Percentiles rank a stretch among this genome's conserved stretches.
These are phyloP conservation scores for Pichia sp. DNA, from an alignment of 1,139 yeast genomes.

Conservation along the genomic window DNA sequence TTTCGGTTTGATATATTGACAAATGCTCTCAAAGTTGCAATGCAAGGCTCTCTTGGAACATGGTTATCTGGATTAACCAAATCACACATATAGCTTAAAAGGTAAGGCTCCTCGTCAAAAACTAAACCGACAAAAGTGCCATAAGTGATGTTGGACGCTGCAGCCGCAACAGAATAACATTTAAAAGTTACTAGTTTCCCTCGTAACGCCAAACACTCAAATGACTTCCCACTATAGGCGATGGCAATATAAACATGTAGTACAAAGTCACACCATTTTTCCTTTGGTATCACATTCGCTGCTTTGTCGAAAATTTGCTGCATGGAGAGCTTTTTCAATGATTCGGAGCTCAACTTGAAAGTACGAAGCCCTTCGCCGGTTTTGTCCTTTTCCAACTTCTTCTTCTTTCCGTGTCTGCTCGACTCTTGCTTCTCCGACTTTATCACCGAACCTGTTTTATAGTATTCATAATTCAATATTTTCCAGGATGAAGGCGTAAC, in stretches of 20 bases:
- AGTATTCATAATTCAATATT: conserved; percentile 52
- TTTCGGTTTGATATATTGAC: conserved; percentile 68
- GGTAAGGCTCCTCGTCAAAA: conserved; percentile 71
- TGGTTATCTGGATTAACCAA: conserved; percentile 55
- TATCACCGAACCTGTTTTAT: conserved; percentile 29
- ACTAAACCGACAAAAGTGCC: conserved; percentile 60
- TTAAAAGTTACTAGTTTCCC: conserved; percentile 59
- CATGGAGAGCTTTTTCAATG: conserved; percentile 45
- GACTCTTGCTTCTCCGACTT: neutral
- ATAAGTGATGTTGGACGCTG: conserved; percentile 46
- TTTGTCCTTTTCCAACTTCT: conserved; percentile 23
- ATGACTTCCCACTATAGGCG: conserved; percentile 56
- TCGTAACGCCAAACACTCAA: conserved; percentile 53
- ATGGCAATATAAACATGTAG: conserved; percentile 63
- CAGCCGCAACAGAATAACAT: conserved; percentile 59
- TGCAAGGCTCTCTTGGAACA: conserved; percentile 48
- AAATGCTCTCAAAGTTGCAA: conserved; percentile 62
- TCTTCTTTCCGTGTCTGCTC: conserved; percentile 20
- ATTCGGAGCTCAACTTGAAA: conserved; percentile 45
- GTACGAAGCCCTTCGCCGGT: conserved; percentile 42
- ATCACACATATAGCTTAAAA: conserved; percentile 67
- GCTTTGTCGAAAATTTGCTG: conserved; percentile 67
- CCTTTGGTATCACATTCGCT: conserved; percentile 52
- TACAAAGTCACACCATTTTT: conserved; percentile 60
- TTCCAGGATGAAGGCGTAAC: conserved; percentile 57